Evolutionary conservation across 345 rosid species (phyloP), one percentile per base, ranked within the genome.

Genomic region (Eucalyptus marginata): DNA sequence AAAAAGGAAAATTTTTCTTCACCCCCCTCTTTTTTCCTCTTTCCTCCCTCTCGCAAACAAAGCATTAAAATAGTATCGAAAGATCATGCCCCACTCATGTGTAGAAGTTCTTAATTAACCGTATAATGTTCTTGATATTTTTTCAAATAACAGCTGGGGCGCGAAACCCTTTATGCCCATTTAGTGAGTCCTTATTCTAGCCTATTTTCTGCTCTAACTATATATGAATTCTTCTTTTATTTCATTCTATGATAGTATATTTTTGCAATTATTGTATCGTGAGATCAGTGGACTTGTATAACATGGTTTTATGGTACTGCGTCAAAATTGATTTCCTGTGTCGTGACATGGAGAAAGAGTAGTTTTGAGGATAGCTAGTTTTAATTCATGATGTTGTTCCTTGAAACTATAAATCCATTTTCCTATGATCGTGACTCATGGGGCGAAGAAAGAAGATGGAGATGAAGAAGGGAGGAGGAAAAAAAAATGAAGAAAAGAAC

Each of bases 341-440:
- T 50, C 17, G 18, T 50, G 52, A 50, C 52, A 50, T 15, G 52
- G 52, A 50, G 18, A 50, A 44, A 44, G 46, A 44, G 46, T 44
- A 44, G 46, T 44, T 44, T 44, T 44, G 46, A 50, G 54, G 66
- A 10, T 25, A 59, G 66, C 66, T 12, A 12, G 3, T 58, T 58
- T 58, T 58, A 3, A 0, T 58, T 12, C 29, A 11, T 10, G 14
- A 59, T 59, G 5, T 59, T 59, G n/a, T 27, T 59, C 14, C n/a
- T 58, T 11, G n/a, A 58, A 58, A 58, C 59, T 54, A 54, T 20
- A 54, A 1, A 18, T 12, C n/a, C 4, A 59, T 27, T 25, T 25
- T 59, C 0, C 14, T 3, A 59, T 11, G 0, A 27, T 27, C 14
- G n/a, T 10, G 31, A 59, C 15, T 59, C 0, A 0, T 10, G 66